Percentiles rank a stretch among this genome's conserved stretches.
Evolutionary conservation across 352 stramenopile genomes (phyloP).

Genomic region (Globisporangium abappressorium): DNA sequence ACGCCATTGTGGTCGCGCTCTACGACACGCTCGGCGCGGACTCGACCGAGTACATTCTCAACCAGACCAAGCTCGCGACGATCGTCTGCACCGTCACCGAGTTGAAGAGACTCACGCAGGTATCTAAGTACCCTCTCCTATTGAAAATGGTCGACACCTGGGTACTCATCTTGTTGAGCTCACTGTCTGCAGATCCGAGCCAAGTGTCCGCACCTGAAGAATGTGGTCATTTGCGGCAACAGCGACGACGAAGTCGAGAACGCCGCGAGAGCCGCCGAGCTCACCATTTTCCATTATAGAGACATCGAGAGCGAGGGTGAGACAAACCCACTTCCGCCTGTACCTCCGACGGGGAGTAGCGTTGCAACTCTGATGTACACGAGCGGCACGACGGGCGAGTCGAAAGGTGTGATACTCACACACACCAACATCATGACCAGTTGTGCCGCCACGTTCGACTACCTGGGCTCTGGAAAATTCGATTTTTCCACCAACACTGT

Average conservation of each 20-base stretch:
- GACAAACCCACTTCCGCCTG: constrained; percentile 21
- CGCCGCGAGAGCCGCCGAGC: constrained; percentile 24
- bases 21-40: constrained; percentile 81
- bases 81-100: constrained; percentile 63
- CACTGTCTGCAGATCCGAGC: constrained; percentile 20
- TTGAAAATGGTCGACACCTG: neutral
- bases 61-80: constrained; percentile 67
- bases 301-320: constrained; percentile 41
- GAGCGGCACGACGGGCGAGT: constrained; percentile 93
- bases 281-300: constrained; percentile 41
- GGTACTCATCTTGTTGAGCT: neutral
- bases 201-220: constrained; percentile 48
- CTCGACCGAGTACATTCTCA: constrained; percentile 71
- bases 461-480: constrained; percentile 29
- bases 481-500: constrained; percentile 58
- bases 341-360: constrained; percentile 50
- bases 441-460: constrained; percentile 32
- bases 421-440: constrained; percentile 65
- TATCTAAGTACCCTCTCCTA: constrained; percentile 1
- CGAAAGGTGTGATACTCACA: constrained; percentile 95
- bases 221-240: constrained; percentile 40
- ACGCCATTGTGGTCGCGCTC: constrained; percentile 48
- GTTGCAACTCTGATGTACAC: constrained; percentile 95
- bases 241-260: constrained; percentile 36
- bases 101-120: constrained; percentile 41